These are phyloP conservation scores for Debaryomyces robertsiae DNA, from an alignment of 1,139 yeast species.

Conservation along the genomic window DNA sequence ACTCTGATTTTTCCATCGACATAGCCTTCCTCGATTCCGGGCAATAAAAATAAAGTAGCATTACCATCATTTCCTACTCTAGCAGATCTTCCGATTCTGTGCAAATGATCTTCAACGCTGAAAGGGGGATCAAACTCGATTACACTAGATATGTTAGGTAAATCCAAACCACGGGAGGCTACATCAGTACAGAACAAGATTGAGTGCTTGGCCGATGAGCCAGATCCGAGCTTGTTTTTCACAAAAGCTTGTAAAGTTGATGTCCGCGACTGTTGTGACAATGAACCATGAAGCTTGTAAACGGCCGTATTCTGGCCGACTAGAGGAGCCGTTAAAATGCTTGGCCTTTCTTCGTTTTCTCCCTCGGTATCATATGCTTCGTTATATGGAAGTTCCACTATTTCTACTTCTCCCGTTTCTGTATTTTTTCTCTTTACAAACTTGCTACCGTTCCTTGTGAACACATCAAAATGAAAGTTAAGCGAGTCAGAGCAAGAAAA, in stretches of 20 bases:
- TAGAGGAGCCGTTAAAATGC: slow-evolving; percentile 56
- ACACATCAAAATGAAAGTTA: slow-evolving; percentile 80
- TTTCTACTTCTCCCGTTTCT: slow-evolving; percentile 27
- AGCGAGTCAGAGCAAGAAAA: slow-evolving; percentile 95
- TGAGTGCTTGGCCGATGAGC: slow-evolving; percentile 44
- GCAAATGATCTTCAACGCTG: slow-evolving; percentile 69
- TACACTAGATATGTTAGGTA: slow-evolving; percentile 65
- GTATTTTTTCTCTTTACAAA: slow-evolving; percentile 33
- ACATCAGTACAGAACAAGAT: slow-evolving; percentile 83
- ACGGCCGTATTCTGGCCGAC: slow-evolving; percentile 52
- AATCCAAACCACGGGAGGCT: slow-evolving; percentile 72
- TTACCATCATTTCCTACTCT: slow-evolving; percentile 70
- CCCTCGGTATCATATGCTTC: slow-evolving; percentile 20
- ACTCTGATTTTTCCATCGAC: slow-evolving; percentile 51
- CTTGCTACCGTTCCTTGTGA: slow-evolving; percentile 58
- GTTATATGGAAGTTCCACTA: slow-evolving; percentile 21
- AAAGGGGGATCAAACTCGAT: slow-evolving; percentile 73
- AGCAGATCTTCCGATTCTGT: slow-evolving; percentile 75
- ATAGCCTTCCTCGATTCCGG: slow-evolving; percentile 87
- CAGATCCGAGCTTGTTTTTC: slow-evolving; percentile 22
- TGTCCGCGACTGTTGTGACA: slow-evolving; percentile 80
- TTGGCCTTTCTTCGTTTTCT: slow-evolving; percentile 33
- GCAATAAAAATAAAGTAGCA: slow-evolving; percentile 74
- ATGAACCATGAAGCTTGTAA: slow-evolving; percentile 89
- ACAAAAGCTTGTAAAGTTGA: slow-evolving; percentile 71